A percentile compares a stretch with the other conserved stretches of the same genome.
These are phyloP conservation scores for Fragaria ananassa DNA, from an alignment of 306 rosid genomes.

Conservation along the genomic window DNA sequence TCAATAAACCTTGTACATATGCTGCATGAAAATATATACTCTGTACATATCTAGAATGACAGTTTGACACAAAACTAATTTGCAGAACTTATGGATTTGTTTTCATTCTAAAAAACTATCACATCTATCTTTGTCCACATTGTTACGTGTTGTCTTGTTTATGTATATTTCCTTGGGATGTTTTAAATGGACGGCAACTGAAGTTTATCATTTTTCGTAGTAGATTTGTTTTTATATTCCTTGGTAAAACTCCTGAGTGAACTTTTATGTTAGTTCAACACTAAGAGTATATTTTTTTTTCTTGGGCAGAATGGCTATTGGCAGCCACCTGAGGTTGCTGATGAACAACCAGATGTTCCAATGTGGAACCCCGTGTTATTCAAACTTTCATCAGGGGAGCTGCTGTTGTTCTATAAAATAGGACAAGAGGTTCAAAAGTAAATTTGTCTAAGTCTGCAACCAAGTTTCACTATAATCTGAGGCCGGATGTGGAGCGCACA, in stretches of 20 bases:
- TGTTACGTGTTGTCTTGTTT: not conserved
- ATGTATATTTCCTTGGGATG: not conserved
- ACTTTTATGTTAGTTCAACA: conserved; percentile 21
- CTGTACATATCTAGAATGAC: not conserved
- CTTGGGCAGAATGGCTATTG: conserved; percentile 61
- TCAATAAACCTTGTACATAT: not conserved
- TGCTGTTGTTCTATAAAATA: conserved; percentile 80
- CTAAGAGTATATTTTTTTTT: conserved; percentile 22
- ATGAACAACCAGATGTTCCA: conserved; percentile 69
- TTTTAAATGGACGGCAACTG: not conserved
- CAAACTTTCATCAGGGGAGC: conserved; percentile 79
- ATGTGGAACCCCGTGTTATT: conserved; percentile 95
- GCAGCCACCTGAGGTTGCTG: conserved; percentile 65
- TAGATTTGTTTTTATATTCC: not conserved
- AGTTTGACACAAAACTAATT: not conserved
- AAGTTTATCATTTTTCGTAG: not conserved
- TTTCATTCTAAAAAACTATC: not conserved
- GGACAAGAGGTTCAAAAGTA: conserved; percentile 89
- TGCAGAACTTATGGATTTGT: not conserved
- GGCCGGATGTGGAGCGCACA: no score
- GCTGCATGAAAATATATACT: not conserved
- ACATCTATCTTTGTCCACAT: not conserved
- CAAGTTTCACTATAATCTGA: not conserved
- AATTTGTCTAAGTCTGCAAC: conserved; percentile 9
- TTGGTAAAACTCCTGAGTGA: not conserved